Conservation (phyloP, 2,329 filamentous ascomycete species). For the Trichoderma sp. region DNA sequence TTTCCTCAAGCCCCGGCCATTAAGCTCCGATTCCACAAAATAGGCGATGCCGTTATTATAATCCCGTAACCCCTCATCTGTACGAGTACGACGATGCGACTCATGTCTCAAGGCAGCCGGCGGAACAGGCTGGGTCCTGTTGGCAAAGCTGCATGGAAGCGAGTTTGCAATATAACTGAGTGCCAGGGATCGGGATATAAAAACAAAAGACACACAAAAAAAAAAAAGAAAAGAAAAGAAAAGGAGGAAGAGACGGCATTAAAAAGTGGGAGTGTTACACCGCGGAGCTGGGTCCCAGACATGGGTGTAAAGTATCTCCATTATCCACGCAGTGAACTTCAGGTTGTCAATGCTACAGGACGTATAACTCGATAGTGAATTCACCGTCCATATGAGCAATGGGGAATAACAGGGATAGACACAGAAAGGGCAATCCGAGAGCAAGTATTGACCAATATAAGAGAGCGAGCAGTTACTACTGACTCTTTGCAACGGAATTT, state of each 20-base stretch:
- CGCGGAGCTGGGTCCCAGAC: neutral
- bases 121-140: neutral
- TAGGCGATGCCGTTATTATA: neutral
- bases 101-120: neutral
- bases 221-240: neutral
- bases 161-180: neutral
- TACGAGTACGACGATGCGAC: neutral
- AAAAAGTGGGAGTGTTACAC: slow-evolving; percentile 7
- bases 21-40: neutral
- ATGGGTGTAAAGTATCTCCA: neutral
- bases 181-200: neutral
- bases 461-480: neutral
- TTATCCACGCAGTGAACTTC: neutral
- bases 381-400: neutral
- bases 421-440: neutral
- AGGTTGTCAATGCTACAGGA: neutral
- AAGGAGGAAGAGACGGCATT: neutral
- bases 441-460: neutral
- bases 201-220: neutral
- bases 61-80: neutral
- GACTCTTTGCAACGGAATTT: neutral
- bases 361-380: neutral
- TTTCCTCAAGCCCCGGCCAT: neutral
- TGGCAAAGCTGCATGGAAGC: neutral
- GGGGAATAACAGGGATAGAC: neutral